A percentile compares a stretch with the other conserved stretches of the same genome.
Evolutionary conservation across 305 asterid genomes (phyloP).

Genomic region (Fraxinus paxiana): DNA sequence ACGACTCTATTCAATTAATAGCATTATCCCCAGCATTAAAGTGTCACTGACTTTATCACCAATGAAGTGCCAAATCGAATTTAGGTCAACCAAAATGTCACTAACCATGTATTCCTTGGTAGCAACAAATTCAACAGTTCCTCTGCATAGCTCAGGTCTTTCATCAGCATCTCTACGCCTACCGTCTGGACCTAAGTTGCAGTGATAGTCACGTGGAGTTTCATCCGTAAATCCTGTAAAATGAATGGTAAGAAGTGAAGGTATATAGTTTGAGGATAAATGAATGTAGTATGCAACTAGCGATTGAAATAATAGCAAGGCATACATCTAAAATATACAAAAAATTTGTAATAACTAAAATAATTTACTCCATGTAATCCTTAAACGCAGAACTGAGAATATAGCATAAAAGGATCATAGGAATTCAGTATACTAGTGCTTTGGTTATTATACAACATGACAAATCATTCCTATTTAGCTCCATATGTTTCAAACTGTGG

Average conservation of each 20-base stretch:
- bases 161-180: constrained; percentile 66
- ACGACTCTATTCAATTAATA: not conserved
- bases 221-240: constrained; percentile 83
- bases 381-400: not conserved
- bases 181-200: constrained; percentile 97
- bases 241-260: not conserved
- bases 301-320: not conserved
- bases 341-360: not conserved
- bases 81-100: constrained; percentile 17
- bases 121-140: constrained; percentile 67
- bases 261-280: not conserved
- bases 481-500: not conserved
- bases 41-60: not conserved
- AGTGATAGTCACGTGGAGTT: constrained; percentile 93
- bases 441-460: not conserved
- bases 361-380: not conserved
- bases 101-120: constrained; percentile 55
- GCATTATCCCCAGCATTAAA: not conserved
- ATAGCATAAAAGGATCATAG: not conserved
- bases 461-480: not conserved
- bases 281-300: not conserved
- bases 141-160: constrained; percentile 61
- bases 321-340: not conserved
- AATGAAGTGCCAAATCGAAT: not conserved
- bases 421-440: not conserved